phyloP scores from a whole-genome alignment of 2,329 filamentous ascomycete species.

The Pseudocercospora vitis region DNA sequence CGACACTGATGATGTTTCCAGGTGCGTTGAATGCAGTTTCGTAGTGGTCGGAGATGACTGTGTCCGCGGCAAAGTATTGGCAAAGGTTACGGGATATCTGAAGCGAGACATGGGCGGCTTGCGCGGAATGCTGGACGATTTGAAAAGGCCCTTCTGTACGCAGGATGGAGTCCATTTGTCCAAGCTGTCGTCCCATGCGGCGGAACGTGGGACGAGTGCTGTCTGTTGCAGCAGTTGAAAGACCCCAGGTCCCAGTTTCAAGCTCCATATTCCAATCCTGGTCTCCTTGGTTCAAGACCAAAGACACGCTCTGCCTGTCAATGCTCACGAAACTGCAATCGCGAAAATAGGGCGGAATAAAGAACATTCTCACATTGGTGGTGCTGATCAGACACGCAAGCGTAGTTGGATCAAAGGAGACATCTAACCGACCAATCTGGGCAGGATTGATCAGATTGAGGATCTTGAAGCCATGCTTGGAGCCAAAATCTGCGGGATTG shows the following conservation, averaged over 20 bases:
- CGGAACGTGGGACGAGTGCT: neutral
- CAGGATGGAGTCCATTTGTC: slow-evolving; percentile 55
- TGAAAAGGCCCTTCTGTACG: slow-evolving; percentile 49
- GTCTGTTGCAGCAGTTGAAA: neutral
- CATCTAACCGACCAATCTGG: slow-evolving; percentile 51
- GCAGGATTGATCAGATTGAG: slow-evolving; percentile 53
- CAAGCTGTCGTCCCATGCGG: slow-evolving; percentile 52
- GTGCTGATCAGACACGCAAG: slow-evolving; percentile 43
- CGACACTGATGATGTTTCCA: slow-evolving; percentile 51
- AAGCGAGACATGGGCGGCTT: slow-evolving; percentile 43
- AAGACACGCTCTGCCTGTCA: slow-evolving; percentile 14
- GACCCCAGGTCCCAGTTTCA: slow-evolving; percentile 8
- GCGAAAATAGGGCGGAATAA: slow-evolving; percentile 22
- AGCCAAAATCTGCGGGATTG: slow-evolving; percentile 54
- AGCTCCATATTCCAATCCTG: neutral
- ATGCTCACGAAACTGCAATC: slow-evolving; percentile 24
- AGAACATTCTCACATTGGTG: slow-evolving; percentile 43
- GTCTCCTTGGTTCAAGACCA: neutral
- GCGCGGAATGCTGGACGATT: slow-evolving; percentile 40
- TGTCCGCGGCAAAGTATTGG: slow-evolving; percentile 59
- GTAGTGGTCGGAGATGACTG: slow-evolving; percentile 40
- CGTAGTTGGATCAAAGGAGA: slow-evolving; percentile 35
- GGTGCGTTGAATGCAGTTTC: slow-evolving; percentile 15
- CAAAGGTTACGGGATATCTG: slow-evolving; percentile 59
- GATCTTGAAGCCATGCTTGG: slow-evolving; percentile 53